Base-by-base conservation (phyloP, 2,329 filamentous ascomycete species). In the Blumeria graminis region DNA sequence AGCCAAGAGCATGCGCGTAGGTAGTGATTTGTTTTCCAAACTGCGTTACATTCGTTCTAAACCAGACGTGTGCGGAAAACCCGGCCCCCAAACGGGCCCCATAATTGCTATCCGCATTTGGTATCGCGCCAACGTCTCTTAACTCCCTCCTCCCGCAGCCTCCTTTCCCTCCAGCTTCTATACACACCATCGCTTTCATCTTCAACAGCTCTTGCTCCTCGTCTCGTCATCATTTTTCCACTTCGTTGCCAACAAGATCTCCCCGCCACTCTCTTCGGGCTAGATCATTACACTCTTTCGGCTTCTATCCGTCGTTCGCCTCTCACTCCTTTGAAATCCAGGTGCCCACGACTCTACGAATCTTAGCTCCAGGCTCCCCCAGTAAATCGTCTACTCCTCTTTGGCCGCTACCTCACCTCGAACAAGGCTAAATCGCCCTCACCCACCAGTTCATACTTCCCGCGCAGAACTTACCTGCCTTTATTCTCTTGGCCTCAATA, bases 191-290 rank as follows among this genome's bases (percentile, higher is more conserved):
- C 55, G 46, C 48, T 43, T 35, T 43, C 16, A 36, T 22, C 43
- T 16, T 56, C 46, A n/a, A 8, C 38, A 16, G 55, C 56, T 55
- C 57, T 55, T 60, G 56, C 63, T 65, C 60, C 58, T 61, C 62
- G 62, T 60, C 61, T 63, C 62, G 60, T 58, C 56, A 60, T 62
- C 63, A 64, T 62, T 61, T 64, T 65, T 62, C 60, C 57, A 60
- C 55, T 56, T 36, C 58, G 61, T 59, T 60, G 60, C 61, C 62
- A 65, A 62, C 66, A 64, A 67, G 67, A 69, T 69, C 69, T 56
- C n/a, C 55, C 71, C 72, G 72, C 69, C 71, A 73, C 71, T 74
- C 72, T 66, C 74, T 74, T 67, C 72, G 71, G 71, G 67, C 65
- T 68, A 68, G 33, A 35, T 66, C 38, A 36, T 65, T 68, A 67